phyloP scores from a whole-genome alignment of 2,329 filamentous ascomycete species.

The Epichloe amarillans region DNA sequence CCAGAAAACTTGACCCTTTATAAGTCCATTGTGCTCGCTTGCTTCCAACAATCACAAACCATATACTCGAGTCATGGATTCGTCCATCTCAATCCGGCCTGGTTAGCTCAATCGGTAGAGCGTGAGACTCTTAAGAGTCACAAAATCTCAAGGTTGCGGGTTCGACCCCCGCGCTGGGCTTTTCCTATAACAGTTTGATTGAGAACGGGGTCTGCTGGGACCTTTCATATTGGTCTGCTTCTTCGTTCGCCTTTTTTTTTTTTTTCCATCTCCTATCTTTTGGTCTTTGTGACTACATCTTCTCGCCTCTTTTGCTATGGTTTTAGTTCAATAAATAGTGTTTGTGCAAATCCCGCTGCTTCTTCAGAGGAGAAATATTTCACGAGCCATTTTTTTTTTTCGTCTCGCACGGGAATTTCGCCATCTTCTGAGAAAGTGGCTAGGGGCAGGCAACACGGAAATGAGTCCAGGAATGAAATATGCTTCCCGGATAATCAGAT shows the following conservation, averaged over 20 bases:
- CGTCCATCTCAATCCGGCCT: slow-evolving; percentile 12
- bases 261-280: too few relatives aligned
- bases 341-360: too few relatives aligned
- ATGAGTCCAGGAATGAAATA: too few relatives aligned
- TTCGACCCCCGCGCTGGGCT: slow-evolving; percentile 33
- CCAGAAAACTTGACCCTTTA: background rate
- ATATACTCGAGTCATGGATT: background rate
- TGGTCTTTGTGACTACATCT: background rate
- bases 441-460: too few relatives aligned
- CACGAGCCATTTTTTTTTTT: too few relatives aligned
- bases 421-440: too few relatives aligned
- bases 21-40: background rate
- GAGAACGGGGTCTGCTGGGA: background rate
- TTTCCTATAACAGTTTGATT: background rate
- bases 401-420: too few relatives aligned
- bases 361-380: too few relatives aligned
- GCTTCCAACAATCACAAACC: background rate
- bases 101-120: slow-evolving; percentile 41
- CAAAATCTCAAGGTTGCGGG: slow-evolving; percentile 37
- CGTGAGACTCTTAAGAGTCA: slow-evolving; percentile 49
- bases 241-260: background rate
- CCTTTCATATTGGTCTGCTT: background rate
- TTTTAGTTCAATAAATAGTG: background rate
- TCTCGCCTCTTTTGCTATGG: background rate
- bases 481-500: too few relatives aligned